Conservation (phyloP, 2,329 filamentous ascomycete genomes). For the Sphaerulina musiva region DNA sequence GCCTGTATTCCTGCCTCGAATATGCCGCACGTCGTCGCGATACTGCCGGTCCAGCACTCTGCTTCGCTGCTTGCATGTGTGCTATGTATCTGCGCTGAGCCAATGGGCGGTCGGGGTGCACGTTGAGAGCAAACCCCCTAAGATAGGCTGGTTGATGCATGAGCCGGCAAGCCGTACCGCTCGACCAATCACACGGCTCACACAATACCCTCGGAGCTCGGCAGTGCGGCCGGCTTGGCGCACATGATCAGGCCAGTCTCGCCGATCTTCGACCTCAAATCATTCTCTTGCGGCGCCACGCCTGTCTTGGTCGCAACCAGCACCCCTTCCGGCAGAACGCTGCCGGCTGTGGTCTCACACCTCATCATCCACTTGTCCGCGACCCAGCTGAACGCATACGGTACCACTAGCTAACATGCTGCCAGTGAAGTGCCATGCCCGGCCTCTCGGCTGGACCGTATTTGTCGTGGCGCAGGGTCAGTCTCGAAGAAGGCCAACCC, state of each 20-base stretch:
- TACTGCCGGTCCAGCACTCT: too few species aligned
- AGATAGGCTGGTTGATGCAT: not conserved
- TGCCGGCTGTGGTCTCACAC: not conserved
- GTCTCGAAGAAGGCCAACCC: not conserved
- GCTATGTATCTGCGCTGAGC: too few species aligned
- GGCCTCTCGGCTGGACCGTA: not conserved
- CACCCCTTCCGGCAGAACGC: not conserved
- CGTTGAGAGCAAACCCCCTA: too few species aligned
- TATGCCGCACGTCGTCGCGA: not conserved
- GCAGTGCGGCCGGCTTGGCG: not conserved
- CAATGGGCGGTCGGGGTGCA: too few species aligned
- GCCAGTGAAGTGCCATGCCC: not conserved
- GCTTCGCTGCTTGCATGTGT: too few species aligned
- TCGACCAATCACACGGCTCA: not conserved
- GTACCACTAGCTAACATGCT: too few species aligned
- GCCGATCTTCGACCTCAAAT: not conserved
- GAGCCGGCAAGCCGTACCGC: not conserved
- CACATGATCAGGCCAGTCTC: not conserved
- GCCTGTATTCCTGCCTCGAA: not conserved
- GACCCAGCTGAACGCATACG: not conserved
- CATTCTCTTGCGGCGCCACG: not conserved
- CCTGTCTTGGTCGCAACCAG: not conserved
- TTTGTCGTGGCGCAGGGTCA: constrained; percentile 10
- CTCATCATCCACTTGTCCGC: not conserved
- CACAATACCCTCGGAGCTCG: not conserved